Evolutionary conservation across 345 rosid species (phyloP), one percentile per base, ranked within the genome.

Genomic region (Gynandropsis gynandra): DNA sequence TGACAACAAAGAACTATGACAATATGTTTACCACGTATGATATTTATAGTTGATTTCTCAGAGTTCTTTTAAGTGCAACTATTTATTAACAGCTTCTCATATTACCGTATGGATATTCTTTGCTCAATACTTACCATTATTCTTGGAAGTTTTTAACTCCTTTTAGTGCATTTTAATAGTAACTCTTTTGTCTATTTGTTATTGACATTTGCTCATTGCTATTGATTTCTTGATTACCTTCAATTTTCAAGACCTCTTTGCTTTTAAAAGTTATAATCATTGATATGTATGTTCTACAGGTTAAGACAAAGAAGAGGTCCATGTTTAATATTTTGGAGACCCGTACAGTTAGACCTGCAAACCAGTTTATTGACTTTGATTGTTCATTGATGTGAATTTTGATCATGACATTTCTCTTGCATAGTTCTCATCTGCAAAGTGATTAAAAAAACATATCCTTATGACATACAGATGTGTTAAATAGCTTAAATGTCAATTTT

Each of bases 401-500:
- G 17, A 9, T 16, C 47, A 10, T 17, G 11, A 9, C 41, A n/a
- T 45, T 64, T 61, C 18, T 55, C 32, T 13, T 15, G n/a, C 15
- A 31, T 37, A 12, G 7, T 40, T 17, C 27, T 55, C 29, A 5
- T 42, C 27, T 43, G 29, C 42, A n/a, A 45, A 14, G 8, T n/a
- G 8, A 8, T 7, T n/a, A n/a, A n/a, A n/a, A n/a, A 41, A 1
- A 13, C 45, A 16, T 13, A 63, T 79, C 83, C 83, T 86, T 73
- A 77, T 51, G 42, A 50, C 67, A 24, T 68, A 49, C 77, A 89
- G 97, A 86, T 69, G 21, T 63, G 33, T 59, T 86, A 15, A 71
- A 60, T 53, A 67, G 55, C 41, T 63, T 66, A 49, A 62, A 61
- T 60, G 72, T 90, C 31, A 72, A 72, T 62, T 59, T 65, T 56